These are phyloP conservation scores for Sordariomycetes sp. DNA, from an alignment of 2,329 filamentous ascomycete genomes.

Conservation along the genomic window DNA sequence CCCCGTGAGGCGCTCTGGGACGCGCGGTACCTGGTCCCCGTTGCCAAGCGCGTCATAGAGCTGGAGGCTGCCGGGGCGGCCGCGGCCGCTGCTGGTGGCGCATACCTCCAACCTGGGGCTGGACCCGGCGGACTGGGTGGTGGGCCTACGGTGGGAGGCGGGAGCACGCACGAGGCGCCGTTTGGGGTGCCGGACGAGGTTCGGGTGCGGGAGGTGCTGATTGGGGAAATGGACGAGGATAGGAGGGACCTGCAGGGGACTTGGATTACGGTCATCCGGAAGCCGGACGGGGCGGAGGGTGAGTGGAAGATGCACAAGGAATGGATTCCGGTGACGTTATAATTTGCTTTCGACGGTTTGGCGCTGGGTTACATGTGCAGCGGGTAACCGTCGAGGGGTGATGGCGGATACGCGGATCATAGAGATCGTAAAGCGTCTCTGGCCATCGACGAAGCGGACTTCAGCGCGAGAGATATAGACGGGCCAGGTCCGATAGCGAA, in stretches of 20 bases:
- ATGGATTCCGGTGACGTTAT: slow-evolving; percentile 5
- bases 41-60: slow-evolving; percentile 22
- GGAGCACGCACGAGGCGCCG: slow-evolving; percentile 12
- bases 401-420: too few species aligned
- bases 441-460: too few species aligned
- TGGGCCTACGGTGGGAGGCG: neutral
- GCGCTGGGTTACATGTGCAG: too few species aligned
- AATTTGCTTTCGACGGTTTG: neutral
- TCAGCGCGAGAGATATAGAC: too few species aligned
- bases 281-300: slow-evolving; percentile 11
- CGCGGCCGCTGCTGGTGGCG: neutral
- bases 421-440: too few species aligned
- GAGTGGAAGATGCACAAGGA: slow-evolving; percentile 19
- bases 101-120: neutral
- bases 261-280: slow-evolving; percentile 18
- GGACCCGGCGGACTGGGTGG: neutral
- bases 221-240: slow-evolving; percentile 13
- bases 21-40: slow-evolving; percentile 16
- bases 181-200: slow-evolving; percentile 15
- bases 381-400: too few species aligned
- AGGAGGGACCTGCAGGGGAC: slow-evolving; percentile 8
- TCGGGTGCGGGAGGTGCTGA: slow-evolving; percentile 18
- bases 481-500: too few species aligned
- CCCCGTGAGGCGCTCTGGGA: slow-evolving; percentile 29
- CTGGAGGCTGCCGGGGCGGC: slow-evolving; percentile 18